Conservation (phyloP, 192 early-diverging fungal species). For the Umbelopsis sp. region DNA sequence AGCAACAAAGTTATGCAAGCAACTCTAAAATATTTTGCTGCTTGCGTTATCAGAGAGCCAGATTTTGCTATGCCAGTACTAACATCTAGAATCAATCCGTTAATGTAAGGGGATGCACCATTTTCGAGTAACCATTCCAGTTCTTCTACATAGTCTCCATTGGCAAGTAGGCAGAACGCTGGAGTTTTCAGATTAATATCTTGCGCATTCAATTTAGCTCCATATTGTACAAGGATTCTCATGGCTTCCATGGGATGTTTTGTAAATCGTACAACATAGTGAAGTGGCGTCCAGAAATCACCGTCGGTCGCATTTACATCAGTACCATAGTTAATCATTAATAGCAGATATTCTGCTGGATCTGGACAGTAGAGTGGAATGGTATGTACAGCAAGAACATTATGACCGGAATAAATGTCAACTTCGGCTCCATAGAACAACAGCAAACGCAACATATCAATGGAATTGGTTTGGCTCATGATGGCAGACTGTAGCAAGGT, state of each 20-base stretch:
- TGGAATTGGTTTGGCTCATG: neutral
- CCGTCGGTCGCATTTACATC: slow-evolving; percentile 61
- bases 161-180: slow-evolving; percentile 32
- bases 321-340: slow-evolving; percentile 41
- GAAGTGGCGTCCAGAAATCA: slow-evolving; percentile 63
- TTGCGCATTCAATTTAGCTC: slow-evolving; percentile 34
- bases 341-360: slow-evolving; percentile 5
- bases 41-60: slow-evolving; percentile 30
- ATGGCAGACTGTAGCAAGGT: neutral
- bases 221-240: slow-evolving; percentile 22
- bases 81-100: neutral
- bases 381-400: slow-evolving; percentile 24
- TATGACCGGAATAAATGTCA: slow-evolving; percentile 11
- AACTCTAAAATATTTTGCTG: slow-evolving; percentile 33
- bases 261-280: slow-evolving; percentile 38
- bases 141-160: slow-evolving; percentile 25
- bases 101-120: neutral
- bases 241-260: slow-evolving; percentile 16
- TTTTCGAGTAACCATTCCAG: slow-evolving; percentile 22
- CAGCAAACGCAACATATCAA: neutral
- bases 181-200: slow-evolving; percentile 30
- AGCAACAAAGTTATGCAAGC: slow-evolving; percentile 24
- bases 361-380: slow-evolving; percentile 21
- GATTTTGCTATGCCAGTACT: neutral
- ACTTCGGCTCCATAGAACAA: slow-evolving; percentile 6